Percentiles rank a stretch among this genome's conserved stretches.
Evolutionary conservation across 2,329 filamentous ascomycete species (phyloP).

Genomic region (Gyromitra esculenta): DNA sequence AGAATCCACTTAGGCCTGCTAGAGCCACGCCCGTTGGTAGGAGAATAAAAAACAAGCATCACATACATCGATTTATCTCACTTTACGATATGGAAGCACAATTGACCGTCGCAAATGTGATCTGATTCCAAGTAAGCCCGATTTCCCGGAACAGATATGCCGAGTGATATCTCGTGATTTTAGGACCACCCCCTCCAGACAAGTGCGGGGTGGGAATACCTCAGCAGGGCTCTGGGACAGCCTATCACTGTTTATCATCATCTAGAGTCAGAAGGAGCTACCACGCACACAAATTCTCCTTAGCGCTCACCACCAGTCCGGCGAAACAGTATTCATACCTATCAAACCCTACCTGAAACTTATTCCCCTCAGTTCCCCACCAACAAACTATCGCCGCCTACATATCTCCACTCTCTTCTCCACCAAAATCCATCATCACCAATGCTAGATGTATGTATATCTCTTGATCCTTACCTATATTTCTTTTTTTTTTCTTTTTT

Average conservation of each 20-base stretch:
- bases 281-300: neutral
- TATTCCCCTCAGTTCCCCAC: neutral
- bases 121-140: neutral
- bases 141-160: neutral
- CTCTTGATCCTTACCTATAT: neutral
- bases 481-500: neutral
- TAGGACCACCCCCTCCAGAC: neutral
- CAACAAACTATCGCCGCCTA: neutral
- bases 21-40: neutral
- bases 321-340: neutral
- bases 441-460: neutral
- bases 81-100: neutral
- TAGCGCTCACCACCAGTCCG: neutral
- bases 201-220: neutral
- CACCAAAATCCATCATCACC: neutral
- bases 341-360: neutral
- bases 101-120: too few relatives aligned
- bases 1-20: neutral
- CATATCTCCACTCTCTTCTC: neutral
- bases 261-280: neutral
- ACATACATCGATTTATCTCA: neutral
- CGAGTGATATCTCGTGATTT: slow-evolving; percentile 7
- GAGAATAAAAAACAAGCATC: neutral
- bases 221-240: neutral
- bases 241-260: neutral